Conservation (phyloP, 1,284 basidiomycete species). For the Megacollybia platyphylla region DNA sequence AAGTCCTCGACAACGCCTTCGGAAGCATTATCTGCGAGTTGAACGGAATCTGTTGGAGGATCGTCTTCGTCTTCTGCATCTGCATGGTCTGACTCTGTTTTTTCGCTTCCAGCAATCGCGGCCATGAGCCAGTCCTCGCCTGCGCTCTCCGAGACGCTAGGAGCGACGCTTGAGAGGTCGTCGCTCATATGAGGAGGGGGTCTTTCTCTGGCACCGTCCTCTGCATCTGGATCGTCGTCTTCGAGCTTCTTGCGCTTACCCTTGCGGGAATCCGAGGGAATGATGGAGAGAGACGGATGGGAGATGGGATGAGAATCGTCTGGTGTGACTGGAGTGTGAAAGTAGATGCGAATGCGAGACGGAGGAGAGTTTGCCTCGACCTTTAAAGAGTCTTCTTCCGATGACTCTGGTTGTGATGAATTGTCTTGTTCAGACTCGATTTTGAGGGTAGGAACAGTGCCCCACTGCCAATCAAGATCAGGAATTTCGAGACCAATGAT, state of each 20-base stretch:
- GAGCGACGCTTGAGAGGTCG: conserved; percentile 51
- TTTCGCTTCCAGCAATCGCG: conserved; percentile 60
- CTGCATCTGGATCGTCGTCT: conserved; percentile 68
- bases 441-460: conserved; percentile 24
- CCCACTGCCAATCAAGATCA: conserved; percentile 67
- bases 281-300: conserved; percentile 33
- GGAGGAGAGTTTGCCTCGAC: conserved; percentile 31
- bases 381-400: conserved; percentile 6
- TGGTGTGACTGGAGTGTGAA: conserved; percentile 71
- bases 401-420: background rate
- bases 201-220: conserved; percentile 53
- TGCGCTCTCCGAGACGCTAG: conserved; percentile 55
- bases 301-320: conserved; percentile 66
- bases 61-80: conserved; percentile 19
- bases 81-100: conserved; percentile 22
- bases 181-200: conserved; percentile 43
- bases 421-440: conserved; percentile 7
- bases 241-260: conserved; percentile 76
- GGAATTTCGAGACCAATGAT: conserved; percentile 80
- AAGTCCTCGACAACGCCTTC: conserved; percentile 12
- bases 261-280: conserved; percentile 50
- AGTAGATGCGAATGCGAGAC: conserved; percentile 75
- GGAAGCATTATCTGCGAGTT: conserved; percentile 23
- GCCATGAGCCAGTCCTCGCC: conserved; percentile 82
- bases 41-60: conserved; percentile 6